These are phyloP conservation scores for Salix purpurea DNA, from an alignment of 345 rosid species.

Conservation along the genomic window DNA sequence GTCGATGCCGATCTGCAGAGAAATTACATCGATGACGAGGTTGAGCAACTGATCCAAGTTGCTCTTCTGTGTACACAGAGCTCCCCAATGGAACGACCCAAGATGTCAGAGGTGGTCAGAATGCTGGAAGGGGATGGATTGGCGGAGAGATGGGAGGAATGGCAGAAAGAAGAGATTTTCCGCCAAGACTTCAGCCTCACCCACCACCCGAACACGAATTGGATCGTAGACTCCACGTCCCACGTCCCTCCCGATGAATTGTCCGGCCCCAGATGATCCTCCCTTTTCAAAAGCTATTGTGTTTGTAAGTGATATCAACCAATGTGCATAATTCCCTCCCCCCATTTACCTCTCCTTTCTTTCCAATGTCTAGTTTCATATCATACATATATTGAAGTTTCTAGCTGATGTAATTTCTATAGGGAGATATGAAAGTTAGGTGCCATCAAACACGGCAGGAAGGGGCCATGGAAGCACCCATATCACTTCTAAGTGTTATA, in stretches of 20 bases:
- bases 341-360: background rate
- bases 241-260: constrained; percentile 60
- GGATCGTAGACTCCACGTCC: constrained; percentile 63
- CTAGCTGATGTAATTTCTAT: constrained; percentile 29
- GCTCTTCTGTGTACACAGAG: constrained; percentile 82
- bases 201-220: constrained; percentile 36
- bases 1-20: constrained; percentile 67
- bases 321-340: constrained; percentile 35
- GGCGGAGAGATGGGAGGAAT: constrained; percentile 88
- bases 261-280: constrained; percentile 79
- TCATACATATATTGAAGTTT: constrained; percentile 5
- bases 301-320: constrained; percentile 8
- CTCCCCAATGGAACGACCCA: constrained; percentile 73
- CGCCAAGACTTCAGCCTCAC: constrained; percentile 48
- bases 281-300: constrained; percentile 7
- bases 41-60: constrained; percentile 77
- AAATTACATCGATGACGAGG: constrained; percentile 55
- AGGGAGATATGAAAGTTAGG: constrained; percentile 30
- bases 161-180: constrained; percentile 83
- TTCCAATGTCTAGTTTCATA: constrained; percentile 18
- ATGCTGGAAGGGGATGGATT: constrained; percentile 95
- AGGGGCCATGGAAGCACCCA: constrained; percentile 6
- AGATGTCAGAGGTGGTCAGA: constrained; percentile 90
- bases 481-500: constrained; percentile 25
- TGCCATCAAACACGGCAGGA: constrained; percentile 16